Conservation (phyloP, 208 protist genomes). For the Leishmania tropica region DNA sequence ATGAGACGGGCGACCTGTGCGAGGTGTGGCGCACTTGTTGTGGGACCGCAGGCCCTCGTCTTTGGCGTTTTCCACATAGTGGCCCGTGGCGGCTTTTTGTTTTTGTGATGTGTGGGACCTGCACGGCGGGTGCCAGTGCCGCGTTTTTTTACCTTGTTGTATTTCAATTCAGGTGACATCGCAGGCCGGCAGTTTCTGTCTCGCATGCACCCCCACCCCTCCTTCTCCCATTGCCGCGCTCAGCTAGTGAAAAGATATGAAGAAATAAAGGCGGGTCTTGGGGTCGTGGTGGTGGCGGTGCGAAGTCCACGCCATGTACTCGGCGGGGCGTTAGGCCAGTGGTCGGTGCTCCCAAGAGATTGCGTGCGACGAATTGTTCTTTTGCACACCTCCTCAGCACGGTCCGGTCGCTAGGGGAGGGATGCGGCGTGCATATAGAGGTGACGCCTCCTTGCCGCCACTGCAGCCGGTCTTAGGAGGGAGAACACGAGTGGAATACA, state of each 20-base stretch:
- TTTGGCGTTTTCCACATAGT: background rate
- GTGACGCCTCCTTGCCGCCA: too few relatives aligned
- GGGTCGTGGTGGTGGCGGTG: background rate
- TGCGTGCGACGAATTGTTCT: background rate
- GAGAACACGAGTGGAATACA: background rate
- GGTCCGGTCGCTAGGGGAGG: background rate
- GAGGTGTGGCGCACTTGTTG: background rate
- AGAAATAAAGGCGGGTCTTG: background rate
- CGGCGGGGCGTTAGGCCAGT: background rate
- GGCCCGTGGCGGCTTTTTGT: background rate
- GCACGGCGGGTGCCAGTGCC: background rate
- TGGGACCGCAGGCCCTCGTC: background rate
- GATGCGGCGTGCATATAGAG: background rate
- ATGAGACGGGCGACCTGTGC: background rate
- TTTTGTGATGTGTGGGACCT: background rate
- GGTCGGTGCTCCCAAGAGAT: background rate
- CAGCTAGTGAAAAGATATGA: background rate
- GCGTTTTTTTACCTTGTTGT: background rate
- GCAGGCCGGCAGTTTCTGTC: too few relatives aligned
- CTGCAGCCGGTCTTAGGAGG: background rate
- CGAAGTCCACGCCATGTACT: background rate
- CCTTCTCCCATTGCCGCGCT: background rate
- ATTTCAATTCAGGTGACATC: background rate
- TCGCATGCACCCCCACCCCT: too few relatives aligned
- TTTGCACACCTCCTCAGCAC: background rate